A percentile compares a stretch with the other conserved stretches of the same genome.
Conservation (phyloP, 2,329 filamentous ascomycete genomes). For the Pyricularia sp. region DNA sequence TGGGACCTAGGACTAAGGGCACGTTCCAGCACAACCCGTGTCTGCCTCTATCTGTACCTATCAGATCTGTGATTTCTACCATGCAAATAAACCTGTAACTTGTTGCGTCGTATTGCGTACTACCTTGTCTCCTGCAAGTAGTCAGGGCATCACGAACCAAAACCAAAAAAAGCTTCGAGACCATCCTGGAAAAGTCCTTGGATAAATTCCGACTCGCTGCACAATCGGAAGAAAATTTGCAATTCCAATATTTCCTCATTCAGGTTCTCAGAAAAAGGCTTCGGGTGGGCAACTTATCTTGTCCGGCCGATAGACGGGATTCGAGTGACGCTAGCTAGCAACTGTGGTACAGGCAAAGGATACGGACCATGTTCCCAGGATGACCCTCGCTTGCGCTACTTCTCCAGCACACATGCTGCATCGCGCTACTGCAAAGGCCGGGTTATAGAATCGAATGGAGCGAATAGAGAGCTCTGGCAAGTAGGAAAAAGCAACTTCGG, state of each 20-base stretch:
- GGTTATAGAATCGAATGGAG: background rate
- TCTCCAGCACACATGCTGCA: background rate
- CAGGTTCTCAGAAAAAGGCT: background rate
- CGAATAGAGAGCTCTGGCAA: no score
- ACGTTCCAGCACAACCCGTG: background rate
- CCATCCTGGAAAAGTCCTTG: background rate
- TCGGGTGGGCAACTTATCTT: background rate
- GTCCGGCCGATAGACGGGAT: background rate
- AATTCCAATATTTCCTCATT: background rate
- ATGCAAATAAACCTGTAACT: background rate
- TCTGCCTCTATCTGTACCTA: background rate
- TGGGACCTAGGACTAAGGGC: background rate
- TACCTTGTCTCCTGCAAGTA: background rate
- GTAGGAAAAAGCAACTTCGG: background rate
- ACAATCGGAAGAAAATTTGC: background rate
- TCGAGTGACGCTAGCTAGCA: background rate
- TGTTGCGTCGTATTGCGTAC: background rate
- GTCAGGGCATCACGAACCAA: background rate
- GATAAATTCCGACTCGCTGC: background rate
- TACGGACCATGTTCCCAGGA: background rate
- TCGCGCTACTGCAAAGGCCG: background rate
- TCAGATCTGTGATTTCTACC: background rate
- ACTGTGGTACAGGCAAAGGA: background rate
- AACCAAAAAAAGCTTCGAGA: background rate
- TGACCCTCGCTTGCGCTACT: background rate